A percentile compares a stretch with the other conserved stretches of the same genome.
These are phyloP conservation scores for Bombardia bombarda DNA, from an alignment of 495 filamentous ascomycete species.

Conservation along the genomic window DNA sequence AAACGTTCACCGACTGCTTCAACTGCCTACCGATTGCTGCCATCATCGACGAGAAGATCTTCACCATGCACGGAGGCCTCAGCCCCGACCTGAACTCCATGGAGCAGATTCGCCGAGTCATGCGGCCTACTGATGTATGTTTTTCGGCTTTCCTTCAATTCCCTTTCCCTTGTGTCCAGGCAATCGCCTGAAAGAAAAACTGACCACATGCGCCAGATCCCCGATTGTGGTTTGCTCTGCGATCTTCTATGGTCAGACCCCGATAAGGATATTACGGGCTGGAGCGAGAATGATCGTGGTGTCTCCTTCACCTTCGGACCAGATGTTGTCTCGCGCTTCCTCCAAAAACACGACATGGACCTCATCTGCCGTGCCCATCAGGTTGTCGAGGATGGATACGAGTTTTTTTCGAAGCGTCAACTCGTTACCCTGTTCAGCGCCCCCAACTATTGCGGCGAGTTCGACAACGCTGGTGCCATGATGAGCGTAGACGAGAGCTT, in stretches of 20 bases:
- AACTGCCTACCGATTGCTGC: constrained; percentile 99
- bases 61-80: constrained; percentile 98
- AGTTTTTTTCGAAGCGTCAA: constrained; percentile 98
- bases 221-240: constrained; percentile 94
- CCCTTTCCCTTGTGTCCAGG: background rate
- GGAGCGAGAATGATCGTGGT: constrained; percentile 98
- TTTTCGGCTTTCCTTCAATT: background rate
- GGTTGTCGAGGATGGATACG: constrained; percentile 98
- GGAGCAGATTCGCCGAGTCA: constrained; percentile 98
- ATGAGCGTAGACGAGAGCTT: constrained; percentile 99
- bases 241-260: constrained; percentile 98
- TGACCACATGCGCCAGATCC: constrained; percentile 60
- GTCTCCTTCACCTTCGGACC: constrained; percentile 98
- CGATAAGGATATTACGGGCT: constrained; percentile 99
- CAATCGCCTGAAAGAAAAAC: constrained; percentile 9
- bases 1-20: constrained; percentile 99
- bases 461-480: constrained; percentile 99
- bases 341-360: constrained; percentile 99
- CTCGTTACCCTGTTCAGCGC: constrained; percentile 96
- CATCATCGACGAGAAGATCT: constrained; percentile 99
- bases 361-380: constrained; percentile 98
- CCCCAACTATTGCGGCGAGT: constrained; percentile 98
- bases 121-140: constrained; percentile 94
- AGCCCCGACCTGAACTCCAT: constrained; percentile 98
- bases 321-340: constrained; percentile 96